These are phyloP conservation scores for Hypomyces perniciosus DNA, from an alignment of 2,329 filamentous ascomycete genomes.

Conservation along the genomic window DNA sequence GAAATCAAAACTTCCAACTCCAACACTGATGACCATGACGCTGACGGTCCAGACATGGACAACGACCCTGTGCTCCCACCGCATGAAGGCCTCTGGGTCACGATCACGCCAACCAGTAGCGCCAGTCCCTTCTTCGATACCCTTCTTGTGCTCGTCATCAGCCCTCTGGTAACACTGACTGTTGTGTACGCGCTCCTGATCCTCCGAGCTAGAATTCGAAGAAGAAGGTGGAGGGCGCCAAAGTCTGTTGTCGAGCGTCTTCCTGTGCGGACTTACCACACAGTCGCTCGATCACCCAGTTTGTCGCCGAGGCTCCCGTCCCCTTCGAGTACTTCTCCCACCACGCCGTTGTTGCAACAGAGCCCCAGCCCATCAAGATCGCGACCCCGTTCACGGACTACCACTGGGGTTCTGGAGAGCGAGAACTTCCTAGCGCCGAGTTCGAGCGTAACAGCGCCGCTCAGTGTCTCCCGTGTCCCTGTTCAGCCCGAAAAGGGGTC, in stretches of 20 bases:
- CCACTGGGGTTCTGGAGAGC: slow-evolving; percentile 52
- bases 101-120: slow-evolving; percentile 82
- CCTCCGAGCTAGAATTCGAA: slow-evolving; percentile 78
- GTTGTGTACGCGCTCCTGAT: slow-evolving; percentile 88
- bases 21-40: slow-evolving; percentile 17
- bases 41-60: slow-evolving; percentile 15
- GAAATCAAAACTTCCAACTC: slow-evolving; percentile 21
- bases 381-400: slow-evolving; percentile 59
- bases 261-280: slow-evolving; percentile 94
- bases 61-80: slow-evolving; percentile 20
- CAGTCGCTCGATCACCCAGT: slow-evolving; percentile 57
- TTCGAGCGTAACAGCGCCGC: slow-evolving; percentile 34
- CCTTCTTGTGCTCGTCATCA: slow-evolving; percentile 90
- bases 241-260: slow-evolving; percentile 92
- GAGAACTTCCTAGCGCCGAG: slow-evolving; percentile 40
- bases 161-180: slow-evolving; percentile 84
- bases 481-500: slow-evolving; percentile 41
- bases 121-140: slow-evolving; percentile 94
- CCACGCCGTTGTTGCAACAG: slow-evolving; percentile 71
- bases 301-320: slow-evolving; percentile 55
- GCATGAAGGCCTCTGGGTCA: slow-evolving; percentile 86
- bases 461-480: slow-evolving; percentile 25
- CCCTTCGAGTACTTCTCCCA: slow-evolving; percentile 60
- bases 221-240: slow-evolving; percentile 90
- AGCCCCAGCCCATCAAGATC: slow-evolving; percentile 43